A percentile compares a stretch with the other conserved stretches of the same genome.
Conservation (phyloP, 1,284 basidiomycete genomes). For the Agroathelia rolfsii region DNA sequence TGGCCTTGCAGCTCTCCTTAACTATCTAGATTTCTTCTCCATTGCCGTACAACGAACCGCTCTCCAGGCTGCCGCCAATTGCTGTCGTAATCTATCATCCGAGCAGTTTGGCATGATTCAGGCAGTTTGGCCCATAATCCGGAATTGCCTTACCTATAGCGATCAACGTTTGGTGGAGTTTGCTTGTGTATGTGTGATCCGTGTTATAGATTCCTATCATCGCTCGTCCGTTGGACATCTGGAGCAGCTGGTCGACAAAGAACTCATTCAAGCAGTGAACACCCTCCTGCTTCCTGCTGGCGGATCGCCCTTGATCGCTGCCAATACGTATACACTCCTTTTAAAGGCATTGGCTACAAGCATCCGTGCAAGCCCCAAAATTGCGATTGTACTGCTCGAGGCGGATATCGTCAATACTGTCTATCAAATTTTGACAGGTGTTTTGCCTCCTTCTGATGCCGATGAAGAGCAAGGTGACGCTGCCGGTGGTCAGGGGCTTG, state of each 20-base stretch:
- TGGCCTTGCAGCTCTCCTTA: conserved; percentile 82
- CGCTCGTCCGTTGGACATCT: conserved; percentile 77
- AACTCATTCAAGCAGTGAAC: conserved; percentile 80
- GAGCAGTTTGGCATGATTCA: conserved; percentile 84
- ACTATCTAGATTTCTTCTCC: conserved; percentile 94
- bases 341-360: conserved; percentile 80
- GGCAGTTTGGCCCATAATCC: conserved; percentile 86
- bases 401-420: conserved; percentile 85
- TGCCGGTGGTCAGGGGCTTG: conserved; percentile 59
- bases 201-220: conserved; percentile 84
- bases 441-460: conserved; percentile 53
- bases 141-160: conserved; percentile 81
- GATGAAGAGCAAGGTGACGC: conserved; percentile 59
- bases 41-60: conserved; percentile 94
- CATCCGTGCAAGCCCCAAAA: conserved; percentile 77
- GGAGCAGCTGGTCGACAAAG: conserved; percentile 74
- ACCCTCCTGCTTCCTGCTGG: conserved; percentile 79
- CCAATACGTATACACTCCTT: conserved; percentile 83
- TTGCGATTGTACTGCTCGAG: conserved; percentile 77
- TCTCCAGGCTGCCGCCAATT: conserved; percentile 91
- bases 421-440: conserved; percentile 90
- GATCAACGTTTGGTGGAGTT: conserved; percentile 93
- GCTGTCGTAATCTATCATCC: conserved; percentile 80
- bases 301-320: conserved; percentile 74
- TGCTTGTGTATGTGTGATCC: conserved; percentile 86